phyloP scores from a whole-genome alignment of 352 stramenopile genomes.

The Halophytophthora batemanensis region DNA sequence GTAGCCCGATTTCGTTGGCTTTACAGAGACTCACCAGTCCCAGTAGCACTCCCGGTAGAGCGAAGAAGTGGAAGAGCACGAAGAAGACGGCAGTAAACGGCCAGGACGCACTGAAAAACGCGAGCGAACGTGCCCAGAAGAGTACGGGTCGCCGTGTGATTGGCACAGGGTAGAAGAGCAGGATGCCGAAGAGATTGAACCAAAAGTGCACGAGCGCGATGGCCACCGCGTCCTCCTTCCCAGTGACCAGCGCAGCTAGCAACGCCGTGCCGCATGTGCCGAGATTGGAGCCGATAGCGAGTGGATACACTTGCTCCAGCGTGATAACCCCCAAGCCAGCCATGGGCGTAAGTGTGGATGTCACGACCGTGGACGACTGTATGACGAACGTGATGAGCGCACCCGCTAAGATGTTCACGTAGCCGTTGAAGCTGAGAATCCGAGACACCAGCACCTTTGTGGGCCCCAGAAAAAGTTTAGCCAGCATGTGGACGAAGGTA shows the following conservation, averaged over 20 bases:
- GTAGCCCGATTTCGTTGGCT: slow-evolving; percentile 7
- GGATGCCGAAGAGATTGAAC: slow-evolving; percentile 88
- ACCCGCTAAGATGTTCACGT: slow-evolving; percentile 83
- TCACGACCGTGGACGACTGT: slow-evolving; percentile 89
- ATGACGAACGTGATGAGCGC: slow-evolving; percentile 79
- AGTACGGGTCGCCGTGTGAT: slow-evolving; percentile 78
- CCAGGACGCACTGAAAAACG: slow-evolving; percentile 56
- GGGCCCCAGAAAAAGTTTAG: slow-evolving; percentile 62
- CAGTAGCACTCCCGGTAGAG: slow-evolving; percentile 36
- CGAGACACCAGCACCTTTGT: slow-evolving; percentile 81
- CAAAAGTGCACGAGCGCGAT: slow-evolving; percentile 88
- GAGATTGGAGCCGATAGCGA: slow-evolving; percentile 92
- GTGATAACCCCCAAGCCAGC: slow-evolving; percentile 83
- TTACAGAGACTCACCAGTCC: slow-evolving; percentile 51
- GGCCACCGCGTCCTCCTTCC: slow-evolving; percentile 64
- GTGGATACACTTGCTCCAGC: slow-evolving; percentile 84
- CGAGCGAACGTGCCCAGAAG: slow-evolving; percentile 58
- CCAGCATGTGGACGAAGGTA: slow-evolving; percentile 42
- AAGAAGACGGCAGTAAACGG: slow-evolving; percentile 41
- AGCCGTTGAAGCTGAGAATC: slow-evolving; percentile 84
- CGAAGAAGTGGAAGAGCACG: slow-evolving; percentile 35
- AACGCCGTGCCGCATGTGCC: slow-evolving; percentile 88
- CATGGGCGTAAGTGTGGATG: slow-evolving; percentile 82
- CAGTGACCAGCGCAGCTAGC: slow-evolving; percentile 79
- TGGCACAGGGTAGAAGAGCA: slow-evolving; percentile 89